A percentile compares a stretch with the other conserved stretches of the same genome.
These are phyloP conservation scores for Lepidium sativum DNA, from an alignment of 345 rosid species.

Conservation along the genomic window DNA sequence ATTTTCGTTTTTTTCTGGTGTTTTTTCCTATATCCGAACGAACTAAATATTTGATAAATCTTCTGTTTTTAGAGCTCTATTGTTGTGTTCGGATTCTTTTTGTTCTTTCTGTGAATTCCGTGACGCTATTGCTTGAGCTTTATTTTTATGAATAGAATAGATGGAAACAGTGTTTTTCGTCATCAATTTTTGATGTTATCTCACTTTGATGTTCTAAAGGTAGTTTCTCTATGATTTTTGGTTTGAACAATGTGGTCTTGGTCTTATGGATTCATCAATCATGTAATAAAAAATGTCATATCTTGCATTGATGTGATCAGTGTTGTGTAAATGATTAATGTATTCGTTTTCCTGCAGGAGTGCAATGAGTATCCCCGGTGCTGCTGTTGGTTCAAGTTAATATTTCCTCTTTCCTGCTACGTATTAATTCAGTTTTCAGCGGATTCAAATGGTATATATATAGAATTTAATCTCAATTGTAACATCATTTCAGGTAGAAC, in stretches of 20 bases:
- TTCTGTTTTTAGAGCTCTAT: not conserved
- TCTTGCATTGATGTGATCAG: not conserved
- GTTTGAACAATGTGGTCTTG: not conserved
- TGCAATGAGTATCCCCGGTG: conserved; percentile 64
- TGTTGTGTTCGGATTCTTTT: not conserved
- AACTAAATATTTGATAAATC: not conserved
- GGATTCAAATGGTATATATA: not conserved
- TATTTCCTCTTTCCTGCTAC: not conserved
- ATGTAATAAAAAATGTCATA: not conserved
- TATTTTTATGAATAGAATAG: not conserved
- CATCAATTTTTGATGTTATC: not conserved
- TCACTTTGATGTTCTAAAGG: not conserved
- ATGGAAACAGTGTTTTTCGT: not conserved
- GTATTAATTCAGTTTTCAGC: not conserved
- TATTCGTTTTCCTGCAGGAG: not conserved
- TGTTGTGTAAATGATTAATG: not conserved
- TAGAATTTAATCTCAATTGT: not conserved
- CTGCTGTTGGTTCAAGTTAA: conserved; percentile 65
- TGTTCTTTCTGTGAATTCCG: not conserved
- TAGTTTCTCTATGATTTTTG: not conserved
- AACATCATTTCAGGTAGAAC: conserved; percentile 40
- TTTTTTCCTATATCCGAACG: not conserved
- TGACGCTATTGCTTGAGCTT: not conserved
- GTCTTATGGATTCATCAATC: not conserved
- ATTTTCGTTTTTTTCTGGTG: not conserved